Evolutionary conservation across 2,329 filamentous ascomycete genomes (phyloP).

Genomic region (Paramyrothecium roridum): DNA sequence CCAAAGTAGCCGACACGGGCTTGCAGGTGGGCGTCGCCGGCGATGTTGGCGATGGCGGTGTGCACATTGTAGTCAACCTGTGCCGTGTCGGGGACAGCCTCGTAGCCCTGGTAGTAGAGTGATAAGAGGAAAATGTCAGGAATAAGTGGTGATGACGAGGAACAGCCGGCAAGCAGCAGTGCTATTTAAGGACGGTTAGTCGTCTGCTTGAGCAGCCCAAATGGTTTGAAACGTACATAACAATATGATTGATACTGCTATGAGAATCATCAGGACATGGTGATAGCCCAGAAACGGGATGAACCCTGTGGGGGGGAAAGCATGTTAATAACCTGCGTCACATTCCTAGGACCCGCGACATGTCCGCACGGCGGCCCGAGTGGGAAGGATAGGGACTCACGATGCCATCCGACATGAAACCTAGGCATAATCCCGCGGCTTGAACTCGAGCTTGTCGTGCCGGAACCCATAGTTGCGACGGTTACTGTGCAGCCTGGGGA

Average conservation of each 20-base stretch:
- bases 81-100: conserved; percentile 74
- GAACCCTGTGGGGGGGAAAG: conserved; percentile 42
- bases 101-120: conserved; percentile 91
- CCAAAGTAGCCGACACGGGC: conserved; percentile 97
- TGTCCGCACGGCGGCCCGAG: neutral
- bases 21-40: conserved; percentile 77
- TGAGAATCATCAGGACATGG: conserved; percentile 96
- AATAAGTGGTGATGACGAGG: conserved; percentile 91
- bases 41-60: conserved; percentile 84
- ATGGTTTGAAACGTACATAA: conserved; percentile 66
- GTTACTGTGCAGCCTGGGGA: conserved; percentile 1
- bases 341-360: neutral
- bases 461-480: conserved; percentile 16
- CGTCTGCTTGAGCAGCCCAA: too few relatives aligned
- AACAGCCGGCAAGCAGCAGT: conserved; percentile 90
- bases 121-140: conserved; percentile 96
- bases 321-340: conserved; percentile 13
- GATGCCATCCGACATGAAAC: conserved; percentile 47
- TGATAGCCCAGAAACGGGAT: conserved; percentile 70
- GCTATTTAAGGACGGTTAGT: conserved; percentile 49
- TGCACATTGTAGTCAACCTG: conserved; percentile 90
- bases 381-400: conserved; percentile 29
- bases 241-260: conserved; percentile 89
- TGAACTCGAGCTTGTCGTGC: conserved; percentile 18
- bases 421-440: conserved; percentile 23